Percentiles rank a stretch among this genome's conserved stretches.
These are phyloP conservation scores for Talaromyces sp. DNA, from an alignment of 2,329 filamentous ascomycete species.

Conservation along the genomic window DNA sequence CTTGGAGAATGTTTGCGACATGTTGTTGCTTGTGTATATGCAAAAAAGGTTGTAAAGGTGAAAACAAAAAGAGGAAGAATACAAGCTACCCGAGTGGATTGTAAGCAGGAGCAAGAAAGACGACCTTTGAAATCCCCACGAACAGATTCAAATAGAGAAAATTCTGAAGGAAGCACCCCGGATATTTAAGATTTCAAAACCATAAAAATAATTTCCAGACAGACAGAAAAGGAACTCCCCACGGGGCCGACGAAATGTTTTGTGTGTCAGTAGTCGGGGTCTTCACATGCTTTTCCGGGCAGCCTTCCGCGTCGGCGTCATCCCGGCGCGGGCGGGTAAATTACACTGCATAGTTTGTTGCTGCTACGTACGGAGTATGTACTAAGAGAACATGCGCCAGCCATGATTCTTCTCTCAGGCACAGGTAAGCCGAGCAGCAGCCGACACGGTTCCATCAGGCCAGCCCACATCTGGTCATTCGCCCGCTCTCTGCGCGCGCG, in stretches of 20 bases:
- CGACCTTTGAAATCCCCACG: background rate
- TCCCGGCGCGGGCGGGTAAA: background rate
- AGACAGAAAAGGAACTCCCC: background rate
- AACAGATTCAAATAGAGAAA: background rate
- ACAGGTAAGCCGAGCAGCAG: background rate
- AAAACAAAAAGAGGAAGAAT: background rate
- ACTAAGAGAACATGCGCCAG: background rate
- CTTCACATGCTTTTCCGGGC: constrained; percentile 11
- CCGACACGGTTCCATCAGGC: background rate
- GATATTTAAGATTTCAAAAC: background rate
- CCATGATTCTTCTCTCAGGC: background rate
- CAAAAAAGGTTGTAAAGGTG: background rate
- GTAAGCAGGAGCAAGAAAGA: background rate
- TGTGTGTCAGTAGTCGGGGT: constrained; percentile 3
- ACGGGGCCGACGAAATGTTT: constrained; percentile 3
- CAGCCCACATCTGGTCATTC: background rate
- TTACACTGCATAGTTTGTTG: background rate
- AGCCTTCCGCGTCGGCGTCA: constrained; percentile 3
- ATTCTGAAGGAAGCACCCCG: background rate
- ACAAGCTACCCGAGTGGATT: background rate
- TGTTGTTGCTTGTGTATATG: constrained; percentile 37
- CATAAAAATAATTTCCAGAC: background rate
- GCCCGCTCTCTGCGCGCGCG: background rate
- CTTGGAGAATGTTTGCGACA: constrained; percentile 82
- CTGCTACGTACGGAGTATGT: background rate